A percentile compares a stretch with the other conserved stretches of the same genome.
These are phyloP conservation scores for Flammula alnicola DNA, from an alignment of 1,284 basidiomycete genomes.

Conservation along the genomic window DNA sequence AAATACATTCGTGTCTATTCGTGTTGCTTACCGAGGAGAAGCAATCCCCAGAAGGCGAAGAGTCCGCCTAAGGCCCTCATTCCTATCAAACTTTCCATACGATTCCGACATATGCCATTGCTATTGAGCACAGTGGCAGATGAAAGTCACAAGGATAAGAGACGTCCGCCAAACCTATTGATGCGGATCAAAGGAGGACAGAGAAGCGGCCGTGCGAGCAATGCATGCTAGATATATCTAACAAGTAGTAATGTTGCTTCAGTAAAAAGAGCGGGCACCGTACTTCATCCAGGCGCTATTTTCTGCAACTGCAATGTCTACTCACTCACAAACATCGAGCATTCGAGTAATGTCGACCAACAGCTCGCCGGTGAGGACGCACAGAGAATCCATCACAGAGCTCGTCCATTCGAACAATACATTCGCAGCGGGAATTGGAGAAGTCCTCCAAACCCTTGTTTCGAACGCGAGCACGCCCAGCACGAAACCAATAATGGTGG, in stretches of 20 bases:
- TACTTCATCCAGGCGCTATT: not conserved
- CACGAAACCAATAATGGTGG: constrained; percentile 32
- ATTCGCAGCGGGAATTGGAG: constrained; percentile 32
- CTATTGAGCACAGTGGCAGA: too few species aligned
- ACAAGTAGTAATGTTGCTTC: constrained; percentile 7
- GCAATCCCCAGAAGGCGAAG: too few species aligned
- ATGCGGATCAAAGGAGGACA: constrained; percentile 11
- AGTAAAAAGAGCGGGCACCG: constrained; percentile 7
- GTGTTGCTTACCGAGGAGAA: too few species aligned
- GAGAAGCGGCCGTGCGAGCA: constrained; percentile 9
- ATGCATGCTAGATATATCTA: constrained; percentile 3
- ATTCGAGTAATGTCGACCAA: constrained; percentile 18
- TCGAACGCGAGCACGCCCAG: constrained; percentile 17
- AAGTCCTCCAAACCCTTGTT: constrained; percentile 29
- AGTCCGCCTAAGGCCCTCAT: too few species aligned
- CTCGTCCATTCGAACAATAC: constrained; percentile 28
- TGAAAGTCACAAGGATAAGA: too few species aligned
- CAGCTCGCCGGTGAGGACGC: constrained; percentile 16
- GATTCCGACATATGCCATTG: too few species aligned
- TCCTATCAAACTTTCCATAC: too few species aligned
- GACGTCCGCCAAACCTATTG: too few species aligned
- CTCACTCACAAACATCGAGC: constrained; percentile 20
- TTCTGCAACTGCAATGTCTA: constrained; percentile 6
- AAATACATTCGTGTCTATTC: too few species aligned
- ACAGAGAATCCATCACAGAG: constrained; percentile 20